Evolutionary conservation across 495 filamentous ascomycete species (phyloP), one percentile per base, ranked within the genome.

Genomic region (Lineolata rhizophorae): DNA sequence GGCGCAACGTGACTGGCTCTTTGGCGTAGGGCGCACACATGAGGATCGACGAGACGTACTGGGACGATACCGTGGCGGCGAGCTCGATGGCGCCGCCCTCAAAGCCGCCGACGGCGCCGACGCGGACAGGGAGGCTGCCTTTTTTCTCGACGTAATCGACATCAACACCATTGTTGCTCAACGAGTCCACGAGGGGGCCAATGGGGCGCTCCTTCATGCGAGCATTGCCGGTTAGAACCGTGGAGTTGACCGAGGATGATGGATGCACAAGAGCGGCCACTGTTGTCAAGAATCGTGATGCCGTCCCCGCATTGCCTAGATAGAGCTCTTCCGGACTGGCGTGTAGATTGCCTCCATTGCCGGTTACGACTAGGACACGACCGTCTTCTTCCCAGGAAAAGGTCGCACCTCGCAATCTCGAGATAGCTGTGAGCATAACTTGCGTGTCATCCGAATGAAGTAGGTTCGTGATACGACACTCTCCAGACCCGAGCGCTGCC

Each of bases 1-100:
- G 58, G 5, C 71, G 73, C 38, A 99, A 57, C 4, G 81, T 93
- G 18, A 95, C 83, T 2, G 87, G 79, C 42, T 84, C 70, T 52
- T 85, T 90, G 31, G 87, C 87, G 42, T 93, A 94, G 1, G 87
- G 87, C 4, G 90, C 90, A 39, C 80, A 90, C 84, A 99, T 92
- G 18, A 99, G 61, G 30, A 99, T 62, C 3, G 83, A 91, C 1
- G 85, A 94, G 20, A 99, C 87, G 41, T 93, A 99, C 56, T 99
- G 87, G 5, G 84, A 94, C 3, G 85, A 94, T 20, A 94, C 72
- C 31, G 82, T 95, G 2, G 87, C 87, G 27, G 83, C 80, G 33
- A 95, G 65, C 37, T 87, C 74, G 44, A 99, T 94, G 12, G 70
- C 67, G 22, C 90, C 83, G 25, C 90, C 90, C n/a, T 68, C 70